Conservation (phyloP, 2,329 filamentous ascomycete species). For the Pseudonectria foliicola region DNA sequence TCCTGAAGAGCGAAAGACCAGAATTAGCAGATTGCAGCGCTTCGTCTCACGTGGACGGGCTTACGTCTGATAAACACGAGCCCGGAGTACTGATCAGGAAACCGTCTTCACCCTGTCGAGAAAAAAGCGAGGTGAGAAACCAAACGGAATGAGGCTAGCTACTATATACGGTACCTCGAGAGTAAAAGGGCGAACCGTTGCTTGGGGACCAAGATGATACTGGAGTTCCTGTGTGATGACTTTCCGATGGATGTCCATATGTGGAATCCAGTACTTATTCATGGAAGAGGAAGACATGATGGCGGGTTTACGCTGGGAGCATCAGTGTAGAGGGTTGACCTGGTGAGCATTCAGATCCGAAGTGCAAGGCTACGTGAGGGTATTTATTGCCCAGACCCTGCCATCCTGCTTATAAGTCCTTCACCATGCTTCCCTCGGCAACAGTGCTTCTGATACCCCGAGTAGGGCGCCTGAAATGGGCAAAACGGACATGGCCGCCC, state of each 20-base stretch:
- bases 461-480: conserved; percentile 18
- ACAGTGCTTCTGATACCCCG: conserved; percentile 16
- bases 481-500: conserved; percentile 12
- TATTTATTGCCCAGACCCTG: conserved; percentile 19
- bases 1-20: conserved; percentile 32
- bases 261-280: conserved; percentile 56
- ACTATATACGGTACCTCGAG: conserved; percentile 39
- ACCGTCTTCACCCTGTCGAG: conserved; percentile 54
- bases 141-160: conserved; percentile 9
- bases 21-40: conserved; percentile 12
- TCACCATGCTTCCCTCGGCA: conserved; percentile 11
- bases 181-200: conserved; percentile 50
- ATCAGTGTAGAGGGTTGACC: conserved; percentile 4
- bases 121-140: conserved; percentile 15
- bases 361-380: conserved; percentile 12
- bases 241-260: conserved; percentile 52
- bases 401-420: neutral
- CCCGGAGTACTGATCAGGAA: conserved; percentile 53
- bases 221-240: conserved; percentile 53
- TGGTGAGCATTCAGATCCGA: conserved; percentile 6
- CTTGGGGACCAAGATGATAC: conserved; percentile 50
- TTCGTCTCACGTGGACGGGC: conserved; percentile 16
- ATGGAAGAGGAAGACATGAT: conserved; percentile 27
- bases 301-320: neutral
- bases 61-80: conserved; percentile 52